Percentiles rank a stretch among this genome's conserved stretches.
phyloP scores from a whole-genome alignment of 805 yeast genomes.

The Grigorovia humatica region DNA sequence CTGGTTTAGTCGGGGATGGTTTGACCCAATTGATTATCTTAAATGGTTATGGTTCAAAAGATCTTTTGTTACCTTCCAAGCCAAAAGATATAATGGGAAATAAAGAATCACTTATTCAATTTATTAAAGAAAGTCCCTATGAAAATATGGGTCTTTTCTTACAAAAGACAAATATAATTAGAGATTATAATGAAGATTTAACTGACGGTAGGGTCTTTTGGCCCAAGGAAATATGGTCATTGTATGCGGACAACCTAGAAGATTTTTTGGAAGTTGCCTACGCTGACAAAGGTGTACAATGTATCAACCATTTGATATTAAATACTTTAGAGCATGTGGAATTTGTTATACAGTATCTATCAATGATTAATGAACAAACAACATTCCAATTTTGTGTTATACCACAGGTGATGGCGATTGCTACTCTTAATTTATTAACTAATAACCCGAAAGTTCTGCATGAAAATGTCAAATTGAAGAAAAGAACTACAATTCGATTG shows the following conservation, averaged over 20 bases:
- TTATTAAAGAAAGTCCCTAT: constrained; percentile 20
- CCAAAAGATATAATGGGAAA: no score
- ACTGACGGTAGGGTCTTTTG: constrained; percentile 89
- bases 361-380: constrained; percentile 70
- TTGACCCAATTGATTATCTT: constrained; percentile 70
- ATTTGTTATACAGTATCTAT: constrained; percentile 65
- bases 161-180: constrained; percentile 91
- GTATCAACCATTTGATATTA: constrained; percentile 72
- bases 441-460: constrained; percentile 67
- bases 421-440: constrained; percentile 79
- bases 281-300: constrained; percentile 49
- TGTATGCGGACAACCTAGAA: constrained; percentile 52
- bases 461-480: constrained; percentile 74
- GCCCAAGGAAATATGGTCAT: constrained; percentile 90
- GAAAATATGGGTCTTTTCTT: constrained; percentile 90
- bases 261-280: constrained; percentile 44
- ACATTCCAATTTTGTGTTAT: constrained; percentile 88
- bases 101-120: constrained; percentile 35
- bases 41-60: constrained; percentile 55
- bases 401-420: constrained; percentile 99
- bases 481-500: constrained; percentile 73
- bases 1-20: constrained; percentile 97
- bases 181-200: constrained; percentile 89
- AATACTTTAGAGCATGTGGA: constrained; percentile 70
- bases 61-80: no score